phyloP scores from a whole-genome alignment of 306 rosid species.

The Alnus glutinosa region DNA sequence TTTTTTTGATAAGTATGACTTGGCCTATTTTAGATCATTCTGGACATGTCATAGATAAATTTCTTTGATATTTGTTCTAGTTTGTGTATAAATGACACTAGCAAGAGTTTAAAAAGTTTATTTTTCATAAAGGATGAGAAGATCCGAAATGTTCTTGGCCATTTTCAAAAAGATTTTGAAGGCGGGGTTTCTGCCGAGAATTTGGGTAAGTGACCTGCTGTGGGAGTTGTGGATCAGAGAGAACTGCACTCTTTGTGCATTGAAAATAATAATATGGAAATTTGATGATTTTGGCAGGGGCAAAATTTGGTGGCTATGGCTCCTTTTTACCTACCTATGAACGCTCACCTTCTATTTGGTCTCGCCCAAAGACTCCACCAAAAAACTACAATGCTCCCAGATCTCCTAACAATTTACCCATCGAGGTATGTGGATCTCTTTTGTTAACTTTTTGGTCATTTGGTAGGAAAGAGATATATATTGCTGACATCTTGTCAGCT shows the following conservation, averaged over 20 bases:
- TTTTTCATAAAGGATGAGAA: slow-evolving; percentile 52
- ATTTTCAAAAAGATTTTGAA: slow-evolving; percentile 73
- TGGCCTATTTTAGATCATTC: neutral
- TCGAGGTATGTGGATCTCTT: slow-evolving; percentile 49
- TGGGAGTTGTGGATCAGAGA: slow-evolving; percentile 28
- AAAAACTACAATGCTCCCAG: slow-evolving; percentile 45
- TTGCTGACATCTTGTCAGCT: slow-evolving; percentile 32
- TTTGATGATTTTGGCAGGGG: slow-evolving; percentile 54
- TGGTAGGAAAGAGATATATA: slow-evolving; percentile 32
- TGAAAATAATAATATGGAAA: slow-evolving; percentile 38
- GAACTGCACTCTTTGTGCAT: slow-evolving; percentile 30
- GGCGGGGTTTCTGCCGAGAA: slow-evolving; percentile 62
- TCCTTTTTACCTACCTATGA: slow-evolving; percentile 67
- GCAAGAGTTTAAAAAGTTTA: slow-evolving; percentile 20
- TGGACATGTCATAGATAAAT: neutral
- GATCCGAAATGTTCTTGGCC: slow-evolving; percentile 69
- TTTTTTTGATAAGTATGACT: too few relatives aligned
- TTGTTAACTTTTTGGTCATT: slow-evolving; percentile 13
- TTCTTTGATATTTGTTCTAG: neutral
- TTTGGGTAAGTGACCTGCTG: slow-evolving; percentile 59
- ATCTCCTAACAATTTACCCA: slow-evolving; percentile 41
- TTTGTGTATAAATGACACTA: slow-evolving; percentile 12
- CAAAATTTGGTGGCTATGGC: slow-evolving; percentile 75
- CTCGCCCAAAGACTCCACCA: slow-evolving; percentile 52
- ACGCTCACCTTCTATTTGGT: slow-evolving; percentile 34